Percentiles rank a stretch among this genome's conserved stretches.
Evolutionary conservation across 768 basidiomycete species (phyloP).

Genomic region (Suillus subalutaceus): DNA sequence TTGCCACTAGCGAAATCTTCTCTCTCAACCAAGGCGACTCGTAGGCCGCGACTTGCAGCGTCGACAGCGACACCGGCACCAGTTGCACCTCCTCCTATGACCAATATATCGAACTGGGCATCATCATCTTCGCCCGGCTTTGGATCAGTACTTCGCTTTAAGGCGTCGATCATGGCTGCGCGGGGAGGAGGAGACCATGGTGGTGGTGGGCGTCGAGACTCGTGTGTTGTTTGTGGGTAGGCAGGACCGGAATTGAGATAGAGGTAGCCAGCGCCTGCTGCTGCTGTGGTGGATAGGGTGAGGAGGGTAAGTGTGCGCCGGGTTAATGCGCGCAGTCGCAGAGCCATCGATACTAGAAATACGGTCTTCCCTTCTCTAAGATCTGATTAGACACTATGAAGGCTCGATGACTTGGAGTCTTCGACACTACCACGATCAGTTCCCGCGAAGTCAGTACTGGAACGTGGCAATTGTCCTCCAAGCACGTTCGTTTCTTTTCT

Average conservation of each 20-base stretch:
- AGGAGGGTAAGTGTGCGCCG: conserved; percentile 56
- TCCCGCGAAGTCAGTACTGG: neutral
- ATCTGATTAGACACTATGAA: neutral
- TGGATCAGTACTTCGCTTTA: conserved; percentile 33
- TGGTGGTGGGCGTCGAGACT: conserved; percentile 72
- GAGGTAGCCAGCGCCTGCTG: conserved; percentile 64
- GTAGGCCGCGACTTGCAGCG: conserved; percentile 88
- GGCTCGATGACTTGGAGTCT: neutral
- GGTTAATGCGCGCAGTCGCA: conserved; percentile 46
- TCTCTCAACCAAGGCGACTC: conserved; percentile 90
- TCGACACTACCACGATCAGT: neutral
- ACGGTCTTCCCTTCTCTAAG: neutral
- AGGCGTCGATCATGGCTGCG: conserved; percentile 61
- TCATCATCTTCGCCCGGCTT: conserved; percentile 50
- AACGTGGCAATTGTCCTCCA: neutral
- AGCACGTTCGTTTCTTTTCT: neutral
- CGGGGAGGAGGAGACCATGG: conserved; percentile 79
- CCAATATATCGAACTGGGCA: conserved; percentile 65
- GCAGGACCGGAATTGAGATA: conserved; percentile 76
- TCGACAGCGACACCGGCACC: conserved; percentile 97
- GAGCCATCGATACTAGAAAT: conserved; percentile 11
- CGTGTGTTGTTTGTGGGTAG: conserved; percentile 63
- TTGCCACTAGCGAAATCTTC: conserved; percentile 89
- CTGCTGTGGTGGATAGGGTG: conserved; percentile 53
- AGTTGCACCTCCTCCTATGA: conserved; percentile 95